These are phyloP conservation scores for Beauveria scarabaeidicola DNA, from an alignment of 2,329 filamentous ascomycete genomes.

Conservation along the genomic window DNA sequence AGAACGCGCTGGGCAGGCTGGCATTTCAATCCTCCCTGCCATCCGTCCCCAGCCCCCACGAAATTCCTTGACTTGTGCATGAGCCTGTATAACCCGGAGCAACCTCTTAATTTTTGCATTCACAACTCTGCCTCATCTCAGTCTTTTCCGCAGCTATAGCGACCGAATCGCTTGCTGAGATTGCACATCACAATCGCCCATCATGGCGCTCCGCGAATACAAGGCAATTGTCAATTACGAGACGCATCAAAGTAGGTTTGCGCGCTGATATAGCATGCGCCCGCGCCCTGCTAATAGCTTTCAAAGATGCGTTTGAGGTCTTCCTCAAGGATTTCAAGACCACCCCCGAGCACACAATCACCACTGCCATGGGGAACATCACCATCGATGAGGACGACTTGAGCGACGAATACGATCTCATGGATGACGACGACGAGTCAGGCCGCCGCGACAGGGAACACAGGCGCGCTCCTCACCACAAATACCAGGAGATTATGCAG, in stretches of 20 bases:
- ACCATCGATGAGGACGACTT: constrained; percentile 80
- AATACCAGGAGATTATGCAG: constrained; percentile 84
- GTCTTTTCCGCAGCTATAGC: neutral
- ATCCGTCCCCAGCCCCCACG: constrained; percentile 20
- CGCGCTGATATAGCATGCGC: neutral
- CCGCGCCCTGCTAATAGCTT: constrained; percentile 20
- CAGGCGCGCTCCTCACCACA: constrained; percentile 56
- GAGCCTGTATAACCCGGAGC: constrained; percentile 4
- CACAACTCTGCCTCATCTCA: neutral
- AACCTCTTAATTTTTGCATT: constrained; percentile 1
- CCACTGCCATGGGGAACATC: constrained; percentile 74
- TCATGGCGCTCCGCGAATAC: constrained; percentile 80
- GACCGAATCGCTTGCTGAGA: constrained; percentile 7
- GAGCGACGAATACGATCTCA: constrained; percentile 87
- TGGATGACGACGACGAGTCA: constrained; percentile 68
- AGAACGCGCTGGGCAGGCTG: constrained; percentile 10
- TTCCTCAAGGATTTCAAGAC: constrained; percentile 88
- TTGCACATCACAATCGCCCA: constrained; percentile 19
- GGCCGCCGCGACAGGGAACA: constrained; percentile 41
- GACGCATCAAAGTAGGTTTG: constrained; percentile 64
- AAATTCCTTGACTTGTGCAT: constrained; percentile 1
- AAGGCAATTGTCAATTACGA: constrained; percentile 77
- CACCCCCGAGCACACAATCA: constrained; percentile 59
- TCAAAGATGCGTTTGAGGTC: constrained; percentile 68
- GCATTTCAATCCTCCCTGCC: constrained; percentile 17